A percentile compares a stretch with the other conserved stretches of the same genome.
These are phyloP conservation scores for Rubia yunnanensis DNA, from an alignment of 257 asterid genomes.

Conservation along the genomic window DNA sequence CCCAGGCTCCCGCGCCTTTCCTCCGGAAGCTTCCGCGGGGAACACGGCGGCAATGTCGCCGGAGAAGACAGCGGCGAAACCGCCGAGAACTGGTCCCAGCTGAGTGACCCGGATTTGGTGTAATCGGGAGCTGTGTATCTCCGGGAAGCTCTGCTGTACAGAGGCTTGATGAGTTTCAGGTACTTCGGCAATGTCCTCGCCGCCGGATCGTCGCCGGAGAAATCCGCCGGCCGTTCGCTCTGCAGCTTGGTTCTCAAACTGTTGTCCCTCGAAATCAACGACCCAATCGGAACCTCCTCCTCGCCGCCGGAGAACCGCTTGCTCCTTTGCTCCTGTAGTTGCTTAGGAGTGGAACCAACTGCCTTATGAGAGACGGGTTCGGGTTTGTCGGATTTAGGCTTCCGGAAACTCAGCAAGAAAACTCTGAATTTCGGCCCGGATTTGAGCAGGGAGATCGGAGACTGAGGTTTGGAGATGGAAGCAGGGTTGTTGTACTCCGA, in stretches of 20 bases:
- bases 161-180: slow-evolving; percentile 51
- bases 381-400: slow-evolving; percentile 28
- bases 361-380: background rate
- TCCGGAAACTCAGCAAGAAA: slow-evolving; percentile 43
- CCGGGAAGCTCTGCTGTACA: slow-evolving; percentile 42
- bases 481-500: too few species aligned
- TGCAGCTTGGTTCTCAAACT: slow-evolving; percentile 43
- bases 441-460: slow-evolving; percentile 44
- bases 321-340: slow-evolving; percentile 19
- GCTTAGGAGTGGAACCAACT: slow-evolving; percentile 4
- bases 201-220: slow-evolving; percentile 13
- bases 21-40: slow-evolving; percentile 37
- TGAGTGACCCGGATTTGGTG: slow-evolving; percentile 17
- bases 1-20: slow-evolving; percentile 30
- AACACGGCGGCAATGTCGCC: slow-evolving; percentile 19
- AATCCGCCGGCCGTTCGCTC: slow-evolving; percentile 26
- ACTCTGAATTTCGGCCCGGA: slow-evolving; percentile 55
- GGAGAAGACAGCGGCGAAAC: slow-evolving; percentile 43
- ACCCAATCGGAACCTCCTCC: slow-evolving; percentile 20
- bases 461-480: slow-evolving; percentile 27
- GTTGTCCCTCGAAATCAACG: slow-evolving; percentile 32
- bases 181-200: slow-evolving; percentile 30
- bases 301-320: slow-evolving; percentile 23
- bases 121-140: slow-evolving; percentile 15
- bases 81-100: slow-evolving; percentile 17